phyloP scores from a whole-genome alignment of 306 rosid genomes.

The Vigna reflexopilosa region DNA sequence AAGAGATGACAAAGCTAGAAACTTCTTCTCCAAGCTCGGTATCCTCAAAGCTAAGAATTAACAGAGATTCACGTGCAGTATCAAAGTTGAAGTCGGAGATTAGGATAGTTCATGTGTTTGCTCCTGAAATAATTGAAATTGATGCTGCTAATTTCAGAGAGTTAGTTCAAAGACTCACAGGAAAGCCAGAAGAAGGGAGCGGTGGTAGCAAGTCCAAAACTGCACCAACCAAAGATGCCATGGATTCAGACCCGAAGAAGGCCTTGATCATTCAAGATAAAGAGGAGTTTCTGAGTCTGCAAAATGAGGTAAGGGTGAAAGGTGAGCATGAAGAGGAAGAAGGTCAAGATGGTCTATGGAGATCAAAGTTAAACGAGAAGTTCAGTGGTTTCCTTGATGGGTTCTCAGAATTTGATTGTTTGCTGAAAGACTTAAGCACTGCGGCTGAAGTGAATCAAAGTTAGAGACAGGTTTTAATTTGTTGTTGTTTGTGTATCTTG shows the following conservation, averaged over 20 bases:
- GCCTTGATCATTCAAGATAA: conserved; percentile 35
- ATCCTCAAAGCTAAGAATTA: conserved; percentile 47
- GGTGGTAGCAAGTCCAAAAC: conserved; percentile 16
- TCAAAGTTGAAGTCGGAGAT: conserved; percentile 58
- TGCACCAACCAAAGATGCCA: conserved; percentile 27
- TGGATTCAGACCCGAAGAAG: conserved; percentile 25
- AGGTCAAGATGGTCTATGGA: conserved; percentile 36
- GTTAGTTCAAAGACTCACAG: conserved; percentile 64
- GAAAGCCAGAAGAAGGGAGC: conserved; percentile 47
- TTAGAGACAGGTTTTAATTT: conserved; percentile 20
- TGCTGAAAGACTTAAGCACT: conserved; percentile 51
- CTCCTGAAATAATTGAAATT: conserved; percentile 61
- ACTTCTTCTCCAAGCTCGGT: conserved; percentile 40
- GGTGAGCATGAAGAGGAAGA: conserved; percentile 35
- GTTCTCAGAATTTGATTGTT: conserved; percentile 56
- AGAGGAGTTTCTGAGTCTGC: conserved; percentile 36
- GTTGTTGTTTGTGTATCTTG: conserved; percentile 9
- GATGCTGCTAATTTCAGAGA: conserved; percentile 64
- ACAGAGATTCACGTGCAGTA: conserved; percentile 48
- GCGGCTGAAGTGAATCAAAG: conserved; percentile 36
- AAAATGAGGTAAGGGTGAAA: conserved; percentile 39
- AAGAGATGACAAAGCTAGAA: conserved; percentile 53
- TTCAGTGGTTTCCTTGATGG: conserved; percentile 58
- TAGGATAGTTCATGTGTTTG: conserved; percentile 55
- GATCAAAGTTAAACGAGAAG: conserved; percentile 48